Evolutionary conservation across 2,329 filamentous ascomycete genomes (phyloP).

Genomic region (Pyricularia sp.): DNA sequence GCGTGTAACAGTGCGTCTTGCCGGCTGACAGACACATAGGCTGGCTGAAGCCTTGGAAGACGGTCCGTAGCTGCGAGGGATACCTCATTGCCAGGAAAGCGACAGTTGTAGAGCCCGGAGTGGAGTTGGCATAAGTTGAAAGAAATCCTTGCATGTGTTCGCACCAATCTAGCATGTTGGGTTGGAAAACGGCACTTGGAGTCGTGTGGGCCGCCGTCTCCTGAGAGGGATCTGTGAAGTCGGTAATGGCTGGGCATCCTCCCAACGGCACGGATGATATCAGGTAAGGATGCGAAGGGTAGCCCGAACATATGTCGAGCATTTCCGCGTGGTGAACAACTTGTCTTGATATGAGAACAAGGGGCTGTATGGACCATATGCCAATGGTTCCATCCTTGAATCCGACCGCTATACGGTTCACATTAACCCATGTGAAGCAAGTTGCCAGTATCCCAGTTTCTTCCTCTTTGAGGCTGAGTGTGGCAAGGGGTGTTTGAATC

Average conservation of each 20-base stretch:
- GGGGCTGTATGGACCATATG: slow-evolving; percentile 42
- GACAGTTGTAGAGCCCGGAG: slow-evolving; percentile 37
- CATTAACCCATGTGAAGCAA: slow-evolving; percentile 40
- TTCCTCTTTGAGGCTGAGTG: slow-evolving; percentile 32
- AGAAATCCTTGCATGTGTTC: slow-evolving; percentile 43
- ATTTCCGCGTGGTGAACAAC: slow-evolving; percentile 40
- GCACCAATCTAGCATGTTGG: slow-evolving; percentile 39
- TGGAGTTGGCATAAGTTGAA: slow-evolving; percentile 37
- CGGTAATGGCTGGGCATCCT: slow-evolving; percentile 37
- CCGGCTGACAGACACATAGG: slow-evolving; percentile 38
- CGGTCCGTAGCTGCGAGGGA: slow-evolving; percentile 38
- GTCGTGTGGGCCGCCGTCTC: slow-evolving; percentile 41
- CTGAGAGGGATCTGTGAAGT: slow-evolving; percentile 36
- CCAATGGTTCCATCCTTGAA: slow-evolving; percentile 43
- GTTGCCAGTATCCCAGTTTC: slow-evolving; percentile 31
- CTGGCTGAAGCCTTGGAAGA: slow-evolving; percentile 26
- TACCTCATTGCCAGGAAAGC: slow-evolving; percentile 39
- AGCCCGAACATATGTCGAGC: slow-evolving; percentile 41
- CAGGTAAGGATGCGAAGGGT: slow-evolving; percentile 41
- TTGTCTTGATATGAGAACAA: slow-evolving; percentile 34
- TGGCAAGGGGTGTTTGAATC: slow-evolving; percentile 29
- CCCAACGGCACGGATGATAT: slow-evolving; percentile 42
- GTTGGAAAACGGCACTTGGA: slow-evolving; percentile 36
- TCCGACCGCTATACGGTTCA: slow-evolving; percentile 40
- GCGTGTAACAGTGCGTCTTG: slow-evolving; percentile 35